Base-by-base conservation (phyloP, 805 yeast genomes). In the Zygosaccharomyces lentus region DNA sequence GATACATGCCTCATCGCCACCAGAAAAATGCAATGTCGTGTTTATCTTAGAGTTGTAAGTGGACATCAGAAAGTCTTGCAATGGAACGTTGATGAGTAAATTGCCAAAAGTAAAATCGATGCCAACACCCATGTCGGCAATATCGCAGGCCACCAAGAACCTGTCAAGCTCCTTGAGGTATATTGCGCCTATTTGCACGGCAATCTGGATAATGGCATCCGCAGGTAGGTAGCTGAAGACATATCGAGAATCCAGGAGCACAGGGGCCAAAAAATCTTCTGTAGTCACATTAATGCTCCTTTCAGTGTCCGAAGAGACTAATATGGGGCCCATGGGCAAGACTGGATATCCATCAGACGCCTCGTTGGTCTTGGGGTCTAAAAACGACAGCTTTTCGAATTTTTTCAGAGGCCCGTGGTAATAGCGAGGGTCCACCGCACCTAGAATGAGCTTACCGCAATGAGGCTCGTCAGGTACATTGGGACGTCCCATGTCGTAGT, bases 121-220 rank as follows among this genome's bases (percentile, higher is more conserved):
- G 0, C 73, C 65, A 1, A 87, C 88, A 19, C 73, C 62, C 7
- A 73, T 54, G 4, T 64, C 55, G 1, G 71, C 73, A 12, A 82
- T 65, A 9, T 74, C 65, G 66, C 93, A 85, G 47, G 75, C 75
- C 10, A 82, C 81, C 12, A 82, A 55, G 91, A 91, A 85, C 13
- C 73, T 56, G 19, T 67, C 68, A 6, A 70, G 56, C 5, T 69
- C 67, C 3, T 65, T 60, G 2, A 76, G 72, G 58, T 77, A 85
- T 51, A 72, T 76, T 0, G 91, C 91, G 56, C 81, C 81, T 32
- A 82, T 66, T 62, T 85, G 90, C 21, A 84, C 70, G 0, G 90
- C 87, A 25, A 85, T 63, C 53, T 76, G 77, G 41, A 84, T 70
- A 34, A 85, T 67, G 4, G 77, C 59, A 37, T 75, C 73, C 34